phyloP scores from a whole-genome alignment of 1,284 basidiomycete genomes.

The Lentinula novae-zelandiae region DNA sequence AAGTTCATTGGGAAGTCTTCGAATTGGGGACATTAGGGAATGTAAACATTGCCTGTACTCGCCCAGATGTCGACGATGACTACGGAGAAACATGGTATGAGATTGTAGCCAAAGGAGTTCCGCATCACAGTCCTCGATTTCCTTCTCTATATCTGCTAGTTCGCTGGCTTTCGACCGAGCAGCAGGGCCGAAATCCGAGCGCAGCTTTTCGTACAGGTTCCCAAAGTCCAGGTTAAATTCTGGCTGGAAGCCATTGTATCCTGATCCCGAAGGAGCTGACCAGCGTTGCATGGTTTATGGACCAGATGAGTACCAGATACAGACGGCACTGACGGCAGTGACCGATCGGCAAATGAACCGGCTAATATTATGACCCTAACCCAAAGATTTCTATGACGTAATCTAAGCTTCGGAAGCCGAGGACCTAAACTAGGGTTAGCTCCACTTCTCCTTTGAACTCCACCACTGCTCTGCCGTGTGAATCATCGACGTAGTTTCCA shows the following conservation, averaged over 20 bases:
- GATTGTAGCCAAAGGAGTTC: conserved; percentile 1
- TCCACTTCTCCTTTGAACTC: background rate
- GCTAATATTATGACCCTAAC: background rate
- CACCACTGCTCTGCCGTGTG: background rate
- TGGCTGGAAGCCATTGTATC: background rate
- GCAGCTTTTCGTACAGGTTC: background rate
- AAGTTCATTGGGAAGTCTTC: conserved; percentile 3
- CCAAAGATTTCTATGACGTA: background rate
- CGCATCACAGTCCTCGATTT: background rate
- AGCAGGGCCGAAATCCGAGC: background rate
- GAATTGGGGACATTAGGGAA: background rate
- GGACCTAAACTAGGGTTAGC: background rate
- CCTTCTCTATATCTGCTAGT: background rate
- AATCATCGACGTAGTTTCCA: background rate
- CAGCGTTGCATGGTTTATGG: no score
- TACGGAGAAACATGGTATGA: background rate
- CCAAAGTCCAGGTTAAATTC: background rate
- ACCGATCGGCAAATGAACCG: no score
- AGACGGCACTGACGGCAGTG: no score
- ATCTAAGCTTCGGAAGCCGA: background rate
- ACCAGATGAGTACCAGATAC: no score
- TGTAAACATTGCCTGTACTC: background rate
- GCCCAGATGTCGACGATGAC: background rate
- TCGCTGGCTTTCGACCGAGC: background rate
- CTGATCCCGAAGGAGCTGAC: no score